Base-by-base conservation (phyloP, 208 protist species). In the Leishmania gerbilli region DNA sequence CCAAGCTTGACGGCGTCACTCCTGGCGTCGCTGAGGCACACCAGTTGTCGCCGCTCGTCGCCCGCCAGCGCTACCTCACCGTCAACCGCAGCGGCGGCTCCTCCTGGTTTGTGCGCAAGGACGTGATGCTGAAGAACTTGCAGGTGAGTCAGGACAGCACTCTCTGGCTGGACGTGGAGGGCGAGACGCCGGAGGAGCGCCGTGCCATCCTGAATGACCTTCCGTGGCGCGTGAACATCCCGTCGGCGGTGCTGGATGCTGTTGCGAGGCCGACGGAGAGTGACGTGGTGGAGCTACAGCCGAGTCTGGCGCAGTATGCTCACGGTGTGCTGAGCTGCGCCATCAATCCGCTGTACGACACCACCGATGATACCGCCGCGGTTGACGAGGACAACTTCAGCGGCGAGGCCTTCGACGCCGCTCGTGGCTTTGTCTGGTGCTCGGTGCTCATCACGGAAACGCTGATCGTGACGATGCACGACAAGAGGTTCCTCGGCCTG, bases 231-330 rank as follows among this genome's bases (percentile, higher is more conserved):
- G 77, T 86, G 76, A 62, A 81, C 67, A 76, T 93, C 67, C 85
- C 91, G 74, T 49, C 81, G 5, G 71, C 82, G 42, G 87, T 91
- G 79, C 71, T 91, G 56, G 90, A 93, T 37, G 90, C 79, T 24
- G 84, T 93, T 65, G 85, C 91, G 75, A 77, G 71, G 56, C 87
- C 86, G 27, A 89, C 84, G 79, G 90, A 91, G 84, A 86, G 86
- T 68, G 91, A 95, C 68, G 86, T 93, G 68, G 84, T 93, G 79
- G 88, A 92, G 85, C 79, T 95, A 83, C 88, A 92, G 82, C 81
- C 87, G 11, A 82, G 72, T n/a, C 7, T 60, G 51, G 87, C 80
- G 31, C 71, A 87, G 67, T 95, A 92, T 82, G 79, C 92, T 47
- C 71, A 86, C 74, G 91, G 91, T 60, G 86, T 87, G 74, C 74